Percentiles rank a stretch among this genome's conserved stretches.
Conservation (phyloP, 331 rosid species). For the Quercus tomentella region DNA sequence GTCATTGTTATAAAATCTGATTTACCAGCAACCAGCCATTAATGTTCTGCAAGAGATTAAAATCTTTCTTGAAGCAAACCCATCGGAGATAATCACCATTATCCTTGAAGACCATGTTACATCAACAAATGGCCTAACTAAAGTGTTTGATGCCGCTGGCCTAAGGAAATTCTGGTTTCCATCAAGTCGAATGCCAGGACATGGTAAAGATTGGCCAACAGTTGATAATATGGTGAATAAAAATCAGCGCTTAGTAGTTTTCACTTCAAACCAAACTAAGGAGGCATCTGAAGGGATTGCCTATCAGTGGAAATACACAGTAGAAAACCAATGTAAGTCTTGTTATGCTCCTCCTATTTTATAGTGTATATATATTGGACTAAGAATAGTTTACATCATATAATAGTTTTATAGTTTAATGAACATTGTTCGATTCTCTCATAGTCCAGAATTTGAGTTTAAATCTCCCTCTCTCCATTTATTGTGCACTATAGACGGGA, state of each 20-base stretch:
- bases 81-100: slow-evolving; percentile 78
- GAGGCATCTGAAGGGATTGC: slow-evolving; percentile 93
- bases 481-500: slow-evolving; percentile 46
- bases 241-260: slow-evolving; percentile 77
- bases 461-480: no score
- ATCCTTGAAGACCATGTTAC: slow-evolving; percentile 87
- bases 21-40: slow-evolving; percentile 76
- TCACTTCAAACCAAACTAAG: slow-evolving; percentile 71
- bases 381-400: no score
- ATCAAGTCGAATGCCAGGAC: slow-evolving; percentile 73
- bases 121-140: slow-evolving; percentile 75
- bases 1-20: background rate
- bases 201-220: slow-evolving; percentile 82
- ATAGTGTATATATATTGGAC: no score
- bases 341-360: background rate
- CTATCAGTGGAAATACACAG: slow-evolving; percentile 73
- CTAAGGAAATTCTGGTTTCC: slow-evolving; percentile 84
- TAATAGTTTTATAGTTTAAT: no score
- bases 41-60: slow-evolving; percentile 68
- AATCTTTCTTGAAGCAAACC: slow-evolving; percentile 68
- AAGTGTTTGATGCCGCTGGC: slow-evolving; percentile 89
- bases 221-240: slow-evolving; percentile 71
- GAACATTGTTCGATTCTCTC: no score
- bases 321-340: slow-evolving; percentile 88
- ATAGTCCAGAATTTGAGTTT: no score